A percentile compares a stretch with the other conserved stretches of the same genome.
Conservation (phyloP, 2,329 filamentous ascomycete species). For the Hymenoscyphus fraxineus region DNA sequence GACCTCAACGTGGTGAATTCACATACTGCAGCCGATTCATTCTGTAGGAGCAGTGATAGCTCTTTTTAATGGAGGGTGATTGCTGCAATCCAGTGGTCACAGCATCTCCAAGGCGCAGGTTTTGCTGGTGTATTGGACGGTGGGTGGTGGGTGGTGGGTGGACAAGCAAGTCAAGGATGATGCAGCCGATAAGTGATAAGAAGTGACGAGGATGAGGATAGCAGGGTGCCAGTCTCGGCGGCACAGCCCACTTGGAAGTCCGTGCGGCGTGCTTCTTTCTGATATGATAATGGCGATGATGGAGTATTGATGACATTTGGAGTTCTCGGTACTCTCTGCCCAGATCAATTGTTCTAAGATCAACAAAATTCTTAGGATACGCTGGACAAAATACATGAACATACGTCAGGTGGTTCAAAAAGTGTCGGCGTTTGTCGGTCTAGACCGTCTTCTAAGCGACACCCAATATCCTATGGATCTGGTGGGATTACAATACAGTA, state of each 20-base stretch:
- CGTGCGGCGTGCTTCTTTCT: neutral
- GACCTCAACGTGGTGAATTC: neutral
- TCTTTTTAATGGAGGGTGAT: neutral
- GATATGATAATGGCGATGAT: neutral
- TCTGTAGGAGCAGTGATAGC: neutral
- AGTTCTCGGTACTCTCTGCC: neutral
- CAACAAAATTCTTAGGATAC: too few species aligned
- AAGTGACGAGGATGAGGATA: neutral
- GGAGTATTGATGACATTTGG: neutral
- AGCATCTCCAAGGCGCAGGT: neutral
- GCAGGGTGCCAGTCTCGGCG: neutral
- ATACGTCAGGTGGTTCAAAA: neutral
- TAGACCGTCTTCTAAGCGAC: neutral
- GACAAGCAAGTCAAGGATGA: neutral
- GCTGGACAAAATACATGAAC: too few species aligned
- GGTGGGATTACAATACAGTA: too few species aligned
- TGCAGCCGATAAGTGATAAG: constrained; percentile 1
- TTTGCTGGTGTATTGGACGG: neutral
- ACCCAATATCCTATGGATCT: neutral
- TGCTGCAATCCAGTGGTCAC: neutral
- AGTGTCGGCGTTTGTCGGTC: neutral
- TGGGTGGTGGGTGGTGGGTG: neutral
- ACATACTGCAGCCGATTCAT: neutral
- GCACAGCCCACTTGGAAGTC: neutral
- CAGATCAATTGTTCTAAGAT: too few species aligned